phyloP scores from a whole-genome alignment of 805 yeast genomes.

The Saccharomyces kudriavzevii region DNA sequence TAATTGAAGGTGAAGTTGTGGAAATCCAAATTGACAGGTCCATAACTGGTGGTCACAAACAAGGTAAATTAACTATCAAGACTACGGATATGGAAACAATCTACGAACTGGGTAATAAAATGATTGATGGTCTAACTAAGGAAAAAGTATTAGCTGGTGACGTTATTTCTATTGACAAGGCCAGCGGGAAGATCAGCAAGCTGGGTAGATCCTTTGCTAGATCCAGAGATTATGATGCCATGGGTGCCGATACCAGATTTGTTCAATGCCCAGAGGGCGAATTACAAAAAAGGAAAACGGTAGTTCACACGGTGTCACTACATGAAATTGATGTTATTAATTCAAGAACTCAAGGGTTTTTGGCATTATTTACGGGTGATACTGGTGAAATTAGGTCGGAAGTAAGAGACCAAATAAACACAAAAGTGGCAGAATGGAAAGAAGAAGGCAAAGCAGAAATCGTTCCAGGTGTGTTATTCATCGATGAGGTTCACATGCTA shows the following conservation, averaged over 20 bases:
- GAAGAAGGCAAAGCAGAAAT: slow-evolving; percentile 98
- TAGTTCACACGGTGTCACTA: slow-evolving; percentile 93
- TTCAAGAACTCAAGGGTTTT: slow-evolving; percentile 94
- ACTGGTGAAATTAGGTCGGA: slow-evolving; percentile 97
- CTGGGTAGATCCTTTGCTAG: slow-evolving; percentile 94
- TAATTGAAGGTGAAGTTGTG: slow-evolving; percentile 97
- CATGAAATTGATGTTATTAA: slow-evolving; percentile 97
- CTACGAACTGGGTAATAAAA: slow-evolving; percentile 87
- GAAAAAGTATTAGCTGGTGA: slow-evolving; percentile 97
- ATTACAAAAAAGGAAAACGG: slow-evolving; percentile 89
- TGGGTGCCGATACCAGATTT: slow-evolving; percentile 96
- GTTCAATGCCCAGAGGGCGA: slow-evolving; percentile 99
- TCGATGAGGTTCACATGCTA: slow-evolving; percentile 97
- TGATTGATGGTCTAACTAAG: slow-evolving; percentile 88
- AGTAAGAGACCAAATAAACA: slow-evolving; percentile 91
- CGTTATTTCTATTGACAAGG: slow-evolving; percentile 89
- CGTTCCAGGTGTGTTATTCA: slow-evolving; percentile 93
- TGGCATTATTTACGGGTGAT: slow-evolving; percentile 91
- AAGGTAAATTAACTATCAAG: slow-evolving; percentile 93
- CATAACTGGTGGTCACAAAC: slow-evolving; percentile 95
- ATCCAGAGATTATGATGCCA: slow-evolving; percentile 96
- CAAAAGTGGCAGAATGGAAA: slow-evolving; percentile 95
- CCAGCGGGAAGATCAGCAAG: slow-evolving; percentile 87
- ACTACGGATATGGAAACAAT: slow-evolving; percentile 98
- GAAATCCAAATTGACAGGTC: slow-evolving; percentile 92